phyloP scores from a whole-genome alignment of 768 basidiomycete genomes.

The Pholiota microspora region DNA sequence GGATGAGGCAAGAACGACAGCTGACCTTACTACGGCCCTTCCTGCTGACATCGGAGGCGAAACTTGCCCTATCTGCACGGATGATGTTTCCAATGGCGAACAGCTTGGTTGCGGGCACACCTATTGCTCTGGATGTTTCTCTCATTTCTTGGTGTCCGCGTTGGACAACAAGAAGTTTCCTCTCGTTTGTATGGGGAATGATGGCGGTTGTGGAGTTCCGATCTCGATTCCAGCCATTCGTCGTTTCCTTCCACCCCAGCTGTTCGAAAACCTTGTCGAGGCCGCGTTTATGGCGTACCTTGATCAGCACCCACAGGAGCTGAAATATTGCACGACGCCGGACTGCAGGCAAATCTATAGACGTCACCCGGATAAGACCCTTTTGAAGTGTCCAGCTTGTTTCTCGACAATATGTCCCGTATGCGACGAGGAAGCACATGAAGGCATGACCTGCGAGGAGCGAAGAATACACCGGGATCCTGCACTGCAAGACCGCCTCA shows the following conservation, averaged over 20 bases:
- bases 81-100: conserved; percentile 38
- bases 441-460: conserved; percentile 49
- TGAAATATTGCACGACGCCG: conserved; percentile 68
- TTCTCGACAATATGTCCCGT: conserved; percentile 44
- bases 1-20: conserved; percentile 30
- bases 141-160: conserved; percentile 44
- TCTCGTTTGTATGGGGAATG: conserved; percentile 60
- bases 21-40: background rate
- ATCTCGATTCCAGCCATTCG: conserved; percentile 55
- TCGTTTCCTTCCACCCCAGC: conserved; percentile 43
- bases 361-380: conserved; percentile 19
- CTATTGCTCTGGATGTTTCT: conserved; percentile 49
- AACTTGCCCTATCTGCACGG: conserved; percentile 56
- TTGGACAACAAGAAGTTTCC: conserved; percentile 50
- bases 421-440: conserved; percentile 49
- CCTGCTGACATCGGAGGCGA: conserved; percentile 11
- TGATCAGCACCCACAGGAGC: conserved; percentile 51
- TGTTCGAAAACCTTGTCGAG: conserved; percentile 53
- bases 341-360: conserved; percentile 71
- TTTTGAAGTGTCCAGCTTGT: conserved; percentile 52
- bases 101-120: conserved; percentile 45
- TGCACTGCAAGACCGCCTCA: conserved; percentile 39
- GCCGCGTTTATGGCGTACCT: conserved; percentile 55
- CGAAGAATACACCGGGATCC: conserved; percentile 29
- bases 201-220: conserved; percentile 48